Base-by-base conservation (phyloP, 495 filamentous ascomycete genomes). In the Parathielavia appendiculata region DNA sequence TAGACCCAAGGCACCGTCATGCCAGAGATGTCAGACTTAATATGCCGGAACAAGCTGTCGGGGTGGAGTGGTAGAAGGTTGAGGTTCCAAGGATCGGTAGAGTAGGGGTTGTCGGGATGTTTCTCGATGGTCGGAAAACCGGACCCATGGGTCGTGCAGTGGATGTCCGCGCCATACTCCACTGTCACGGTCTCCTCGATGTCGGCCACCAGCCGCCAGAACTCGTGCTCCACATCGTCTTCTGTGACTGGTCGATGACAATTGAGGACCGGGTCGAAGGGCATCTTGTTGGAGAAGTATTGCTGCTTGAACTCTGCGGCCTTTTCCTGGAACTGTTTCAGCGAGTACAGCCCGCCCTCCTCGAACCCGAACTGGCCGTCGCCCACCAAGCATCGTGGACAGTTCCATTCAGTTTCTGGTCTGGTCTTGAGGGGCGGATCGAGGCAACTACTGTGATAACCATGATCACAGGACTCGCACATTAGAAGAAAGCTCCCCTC, bases 1-100 rank as follows among this genome's bases (percentile, higher is more conserved):
- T 99, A 99, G 7, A 97, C 84, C 93, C 93, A 99, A 16, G 93
- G 93, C 7, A 99, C 92, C 1, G 93, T 99, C 93, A 99, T 99
- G 36, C 93, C 93, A n/a, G 93, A 97, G 57, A 99, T 92, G 71
- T 99, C 93, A 0, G 92, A 88, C 68, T 97, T 97, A 78, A 97
- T 97, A 69, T 99, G 89, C 51, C 91, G 82, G 73, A 97, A 97
- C 10, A 99, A 79, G 7, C 92, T 97, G 43, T 97, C 92, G 0
- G 87, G 83, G 67, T 97, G 86, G 53, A 96, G 81, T 0, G 93
- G 93, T 59, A 99, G 79, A 17, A 95, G 86, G 68, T 96, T 99
- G 58, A 99, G 77, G 65, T 99, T 99, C 93, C 93, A 99, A 2
- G 90, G 86, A 74, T 97, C 90, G 0, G 82, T 84, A 0, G 92